phyloP scores from a whole-genome alignment of 2,329 filamentous ascomycete genomes.

The Microdochium bolleyi region DNA sequence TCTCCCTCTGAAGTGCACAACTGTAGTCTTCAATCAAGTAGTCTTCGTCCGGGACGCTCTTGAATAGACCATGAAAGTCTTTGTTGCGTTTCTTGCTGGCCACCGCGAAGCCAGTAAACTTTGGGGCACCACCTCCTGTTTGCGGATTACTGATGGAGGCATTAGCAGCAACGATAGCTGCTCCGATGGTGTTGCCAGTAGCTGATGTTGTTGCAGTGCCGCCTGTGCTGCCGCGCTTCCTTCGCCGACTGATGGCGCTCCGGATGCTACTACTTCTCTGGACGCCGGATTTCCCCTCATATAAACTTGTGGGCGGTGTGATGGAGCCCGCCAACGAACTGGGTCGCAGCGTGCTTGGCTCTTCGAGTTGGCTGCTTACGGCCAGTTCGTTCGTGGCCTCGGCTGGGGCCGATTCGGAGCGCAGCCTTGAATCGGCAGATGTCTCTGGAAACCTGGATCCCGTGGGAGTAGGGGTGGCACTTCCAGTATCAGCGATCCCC shows the following conservation, averaged over 20 bases:
- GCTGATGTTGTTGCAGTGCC: slow-evolving; percentile 48
- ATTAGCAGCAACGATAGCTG: slow-evolving; percentile 63
- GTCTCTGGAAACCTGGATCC: slow-evolving; percentile 45
- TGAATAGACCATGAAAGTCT: slow-evolving; percentile 89
- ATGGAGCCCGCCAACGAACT: slow-evolving; percentile 43
- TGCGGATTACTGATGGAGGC: slow-evolving; percentile 59
- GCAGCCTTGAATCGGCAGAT: slow-evolving; percentile 31
- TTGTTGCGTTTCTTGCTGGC: slow-evolving; percentile 93
- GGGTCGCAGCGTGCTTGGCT: slow-evolving; percentile 28
- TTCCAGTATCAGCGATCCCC: slow-evolving; percentile 61
- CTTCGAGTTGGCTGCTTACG: slow-evolving; percentile 27
- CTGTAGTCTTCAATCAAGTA: slow-evolving; percentile 98
- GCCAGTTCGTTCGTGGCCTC: slow-evolving; percentile 25
- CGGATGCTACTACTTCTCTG: slow-evolving; percentile 61
- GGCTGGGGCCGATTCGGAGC: slow-evolving; percentile 52
- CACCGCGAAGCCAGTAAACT: slow-evolving; percentile 89
- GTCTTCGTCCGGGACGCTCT: slow-evolving; percentile 95
- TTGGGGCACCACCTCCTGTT: slow-evolving; percentile 52
- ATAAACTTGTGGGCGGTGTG: slow-evolving; percentile 59
- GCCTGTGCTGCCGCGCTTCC: slow-evolving; percentile 77
- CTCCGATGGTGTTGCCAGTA: slow-evolving; percentile 60
- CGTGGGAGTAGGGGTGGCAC: slow-evolving; percentile 45
- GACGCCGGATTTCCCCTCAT: slow-evolving; percentile 53
- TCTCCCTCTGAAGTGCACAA: slow-evolving; percentile 90
- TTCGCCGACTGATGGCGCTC: slow-evolving; percentile 51